Evolutionary conservation across 345 rosid species (phyloP).

Genomic region (Turritis glabra): DNA sequence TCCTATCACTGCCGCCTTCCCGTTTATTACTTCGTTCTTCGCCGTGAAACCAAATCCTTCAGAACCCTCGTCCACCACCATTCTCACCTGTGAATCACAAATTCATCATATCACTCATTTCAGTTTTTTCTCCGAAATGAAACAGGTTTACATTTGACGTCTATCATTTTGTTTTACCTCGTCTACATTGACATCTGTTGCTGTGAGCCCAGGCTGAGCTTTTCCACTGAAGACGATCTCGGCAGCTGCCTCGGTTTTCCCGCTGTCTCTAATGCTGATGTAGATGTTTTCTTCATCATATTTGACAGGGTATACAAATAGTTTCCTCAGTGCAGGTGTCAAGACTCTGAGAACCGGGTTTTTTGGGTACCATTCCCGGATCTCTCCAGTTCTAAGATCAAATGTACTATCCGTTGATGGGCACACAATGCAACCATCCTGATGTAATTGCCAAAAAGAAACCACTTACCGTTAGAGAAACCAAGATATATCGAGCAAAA

Average conservation of each 20-base stretch:
- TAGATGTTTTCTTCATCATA: slow-evolving; percentile 75
- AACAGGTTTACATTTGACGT: not conserved
- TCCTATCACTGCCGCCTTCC: slow-evolving; percentile 89
- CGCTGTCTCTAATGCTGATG: slow-evolving; percentile 57
- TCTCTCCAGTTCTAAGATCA: slow-evolving; percentile 71
- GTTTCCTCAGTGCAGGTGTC: slow-evolving; percentile 73
- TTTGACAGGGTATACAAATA: slow-evolving; percentile 73
- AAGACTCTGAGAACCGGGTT: slow-evolving; percentile 84
- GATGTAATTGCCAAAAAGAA: slow-evolving; percentile 9
- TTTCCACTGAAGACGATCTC: slow-evolving; percentile 93
- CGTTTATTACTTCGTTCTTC: slow-evolving; percentile 85
- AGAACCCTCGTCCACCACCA: slow-evolving; percentile 74
- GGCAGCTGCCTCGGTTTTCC: slow-evolving; percentile 59
- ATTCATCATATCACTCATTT: not conserved
- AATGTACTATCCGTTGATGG: slow-evolving; percentile 91
- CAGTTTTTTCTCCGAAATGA: not conserved
- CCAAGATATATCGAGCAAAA: not conserved
- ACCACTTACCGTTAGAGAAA: not conserved
- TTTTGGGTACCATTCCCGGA: slow-evolving; percentile 91
- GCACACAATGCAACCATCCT: slow-evolving; percentile 95
- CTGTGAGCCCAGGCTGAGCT: slow-evolving; percentile 90
- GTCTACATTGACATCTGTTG: slow-evolving; percentile 83
- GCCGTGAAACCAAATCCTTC: slow-evolving; percentile 78
- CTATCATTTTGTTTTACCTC: slow-evolving; percentile 53
- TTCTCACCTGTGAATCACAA: slow-evolving; percentile 67